A percentile compares a stretch with the other conserved stretches of the same genome.
These are phyloP conservation scores for Melaleuca quinquenervia DNA, from an alignment of 345 rosid species.

Conservation along the genomic window DNA sequence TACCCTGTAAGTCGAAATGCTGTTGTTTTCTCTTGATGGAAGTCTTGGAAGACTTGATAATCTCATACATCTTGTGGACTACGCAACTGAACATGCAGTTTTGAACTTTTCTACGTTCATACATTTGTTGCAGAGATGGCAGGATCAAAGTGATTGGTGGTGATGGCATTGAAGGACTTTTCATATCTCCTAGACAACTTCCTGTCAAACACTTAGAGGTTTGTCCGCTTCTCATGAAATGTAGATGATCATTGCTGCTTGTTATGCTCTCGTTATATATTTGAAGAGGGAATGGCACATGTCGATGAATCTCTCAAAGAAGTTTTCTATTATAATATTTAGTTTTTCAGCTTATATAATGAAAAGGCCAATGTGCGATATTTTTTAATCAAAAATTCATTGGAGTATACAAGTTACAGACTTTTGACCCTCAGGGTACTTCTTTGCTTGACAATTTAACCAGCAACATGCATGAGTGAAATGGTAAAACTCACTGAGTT, in stretches of 20 bases:
- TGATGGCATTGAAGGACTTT: slow-evolving; percentile 54
- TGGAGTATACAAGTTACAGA: neutral
- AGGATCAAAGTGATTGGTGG: slow-evolving; percentile 62
- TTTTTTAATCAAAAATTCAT: neutral
- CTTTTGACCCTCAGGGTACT: neutral
- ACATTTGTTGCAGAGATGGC: slow-evolving; percentile 38
- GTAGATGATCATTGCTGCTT: neutral
- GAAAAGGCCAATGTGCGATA: neutral
- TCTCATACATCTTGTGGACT: neutral
- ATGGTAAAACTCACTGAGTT: neutral
- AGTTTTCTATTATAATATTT: neutral
- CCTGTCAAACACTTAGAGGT: slow-evolving; percentile 55
- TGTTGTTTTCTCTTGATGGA: neutral
- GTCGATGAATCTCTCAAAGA: neutral
- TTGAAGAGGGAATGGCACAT: neutral
- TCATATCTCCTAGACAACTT: slow-evolving; percentile 36
- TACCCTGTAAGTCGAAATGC: slow-evolving; percentile 36
- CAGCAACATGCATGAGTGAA: neutral
- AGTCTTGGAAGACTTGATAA: neutral
- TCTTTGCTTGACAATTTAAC: neutral
- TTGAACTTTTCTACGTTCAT: neutral
- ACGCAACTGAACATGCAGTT: neutral
- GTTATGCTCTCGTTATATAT: neutral
- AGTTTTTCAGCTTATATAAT: neutral
- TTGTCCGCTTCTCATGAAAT: neutral